Percentiles rank a stretch among this genome's conserved stretches.
Conservation (phyloP, 2,329 filamentous ascomycete genomes). For the Talaromyces sp. region DNA sequence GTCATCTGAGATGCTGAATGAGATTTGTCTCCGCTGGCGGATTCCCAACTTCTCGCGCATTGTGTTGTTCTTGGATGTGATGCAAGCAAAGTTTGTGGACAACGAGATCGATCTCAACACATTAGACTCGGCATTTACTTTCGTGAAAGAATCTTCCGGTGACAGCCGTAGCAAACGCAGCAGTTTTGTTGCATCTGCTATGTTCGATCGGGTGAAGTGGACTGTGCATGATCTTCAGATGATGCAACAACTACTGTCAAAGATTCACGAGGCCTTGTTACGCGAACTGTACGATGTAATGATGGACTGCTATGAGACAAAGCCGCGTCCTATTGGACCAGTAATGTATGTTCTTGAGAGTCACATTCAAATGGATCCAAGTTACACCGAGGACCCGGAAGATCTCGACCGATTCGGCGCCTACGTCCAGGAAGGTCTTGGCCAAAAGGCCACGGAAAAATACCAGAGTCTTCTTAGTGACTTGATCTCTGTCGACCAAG, state of each 20-base stretch:
- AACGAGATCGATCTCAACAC: slow-evolving; percentile 80
- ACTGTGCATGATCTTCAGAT: slow-evolving; percentile 68
- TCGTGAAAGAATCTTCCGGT: slow-evolving; percentile 73
- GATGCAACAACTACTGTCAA: slow-evolving; percentile 75
- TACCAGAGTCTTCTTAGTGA: slow-evolving; percentile 79
- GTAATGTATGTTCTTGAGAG: slow-evolving; percentile 80
- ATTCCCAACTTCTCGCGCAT: slow-evolving; percentile 80
- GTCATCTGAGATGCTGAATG: slow-evolving; percentile 79
- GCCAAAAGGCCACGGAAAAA: slow-evolving; percentile 72
- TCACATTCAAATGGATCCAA: slow-evolving; percentile 77
- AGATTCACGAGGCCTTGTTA: slow-evolving; percentile 77
- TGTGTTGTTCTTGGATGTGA: slow-evolving; percentile 80
- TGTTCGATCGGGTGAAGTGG: slow-evolving; percentile 67
- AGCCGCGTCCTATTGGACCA: slow-evolving; percentile 76
- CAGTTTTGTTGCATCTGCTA: slow-evolving; percentile 51
- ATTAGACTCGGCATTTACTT: slow-evolving; percentile 79
- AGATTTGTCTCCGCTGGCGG: slow-evolving; percentile 85
- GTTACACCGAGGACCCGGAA: slow-evolving; percentile 71
- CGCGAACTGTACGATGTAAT: slow-evolving; percentile 87
- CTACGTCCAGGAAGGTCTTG: slow-evolving; percentile 72
- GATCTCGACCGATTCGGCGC: slow-evolving; percentile 72
- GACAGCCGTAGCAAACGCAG: slow-evolving; percentile 60
- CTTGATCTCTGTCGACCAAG: slow-evolving; percentile 76
- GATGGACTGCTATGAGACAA: slow-evolving; percentile 85
- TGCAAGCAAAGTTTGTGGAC: slow-evolving; percentile 81